These are phyloP conservation scores for Cordyceps fumosorosea DNA, from an alignment of 2,329 filamentous ascomycete species.

Conservation along the genomic window DNA sequence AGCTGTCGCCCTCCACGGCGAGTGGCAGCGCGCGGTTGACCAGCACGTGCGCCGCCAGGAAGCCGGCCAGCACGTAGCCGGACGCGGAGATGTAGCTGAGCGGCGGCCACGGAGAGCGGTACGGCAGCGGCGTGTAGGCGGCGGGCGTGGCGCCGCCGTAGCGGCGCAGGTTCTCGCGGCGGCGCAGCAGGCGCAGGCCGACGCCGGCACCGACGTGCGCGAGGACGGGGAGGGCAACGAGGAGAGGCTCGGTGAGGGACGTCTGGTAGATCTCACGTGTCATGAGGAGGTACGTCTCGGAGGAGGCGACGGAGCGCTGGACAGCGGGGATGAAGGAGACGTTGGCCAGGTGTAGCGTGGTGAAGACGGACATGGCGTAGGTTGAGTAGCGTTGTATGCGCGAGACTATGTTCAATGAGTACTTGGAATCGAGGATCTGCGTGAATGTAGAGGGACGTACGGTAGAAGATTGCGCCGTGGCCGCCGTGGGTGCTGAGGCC, in stretches of 20 bases:
- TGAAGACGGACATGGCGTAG: slow-evolving; percentile 74
- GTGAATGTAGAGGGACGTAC: slow-evolving; percentile 35
- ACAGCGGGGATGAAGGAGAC: slow-evolving; percentile 74
- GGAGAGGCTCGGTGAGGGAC: slow-evolving; percentile 67
- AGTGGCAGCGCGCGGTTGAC: slow-evolving; percentile 73
- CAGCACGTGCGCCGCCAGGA: slow-evolving; percentile 65
- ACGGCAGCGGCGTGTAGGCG: slow-evolving; percentile 34
- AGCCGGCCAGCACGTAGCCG: slow-evolving; percentile 62
- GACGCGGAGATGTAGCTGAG: slow-evolving; percentile 63
- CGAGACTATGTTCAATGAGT: slow-evolving; percentile 43
- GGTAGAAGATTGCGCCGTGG: slow-evolving; percentile 69
- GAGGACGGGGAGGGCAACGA: slow-evolving; percentile 68
- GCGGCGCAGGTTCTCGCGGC: slow-evolving; percentile 61
- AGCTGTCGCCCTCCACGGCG: slow-evolving; percentile 72
- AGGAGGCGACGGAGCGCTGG: slow-evolving; percentile 64
- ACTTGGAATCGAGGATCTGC: slow-evolving; percentile 14
- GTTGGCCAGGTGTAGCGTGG: slow-evolving; percentile 70
- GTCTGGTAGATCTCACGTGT: slow-evolving; percentile 91
- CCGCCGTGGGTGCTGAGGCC: slow-evolving; percentile 59
- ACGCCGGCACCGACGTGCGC: slow-evolving; percentile 74
- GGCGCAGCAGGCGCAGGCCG: slow-evolving; percentile 66
- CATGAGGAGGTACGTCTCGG: slow-evolving; percentile 82
- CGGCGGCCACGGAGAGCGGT: slow-evolving; percentile 55
- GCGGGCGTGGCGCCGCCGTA: slow-evolving; percentile 65
- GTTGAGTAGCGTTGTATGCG: slow-evolving; percentile 83